Evolutionary conservation across 2,329 filamentous ascomycete genomes (phyloP).

Genomic region (Trichoderma lentiforme): DNA sequence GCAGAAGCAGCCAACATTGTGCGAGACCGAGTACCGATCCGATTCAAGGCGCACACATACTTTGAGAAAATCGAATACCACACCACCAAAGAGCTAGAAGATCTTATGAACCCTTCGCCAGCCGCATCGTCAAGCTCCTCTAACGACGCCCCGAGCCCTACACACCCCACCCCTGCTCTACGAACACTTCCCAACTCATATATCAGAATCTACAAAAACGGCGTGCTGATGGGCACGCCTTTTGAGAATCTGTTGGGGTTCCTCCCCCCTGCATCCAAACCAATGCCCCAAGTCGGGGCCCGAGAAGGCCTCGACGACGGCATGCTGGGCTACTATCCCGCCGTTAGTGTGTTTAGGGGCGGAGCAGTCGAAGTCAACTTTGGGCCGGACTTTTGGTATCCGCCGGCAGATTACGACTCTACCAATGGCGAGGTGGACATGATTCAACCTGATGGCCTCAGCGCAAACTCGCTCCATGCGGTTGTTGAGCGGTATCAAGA

Average conservation of each 20-base stretch:
- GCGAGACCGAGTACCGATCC: slow-evolving; percentile 89
- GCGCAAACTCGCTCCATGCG: slow-evolving; percentile 46
- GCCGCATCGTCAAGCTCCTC: slow-evolving; percentile 43
- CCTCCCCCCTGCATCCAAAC: slow-evolving; percentile 81
- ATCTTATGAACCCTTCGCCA: slow-evolving; percentile 69
- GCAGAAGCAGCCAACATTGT: slow-evolving; percentile 76
- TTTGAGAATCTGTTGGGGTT: slow-evolving; percentile 89
- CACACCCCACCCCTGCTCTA: slow-evolving; percentile 69
- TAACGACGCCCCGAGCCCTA: slow-evolving; percentile 63
- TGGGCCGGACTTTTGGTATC: slow-evolving; percentile 88
- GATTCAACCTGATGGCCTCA: slow-evolving; percentile 27
- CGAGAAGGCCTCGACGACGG: slow-evolving; percentile 90
- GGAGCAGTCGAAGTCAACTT: slow-evolving; percentile 93
- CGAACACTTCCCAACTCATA: slow-evolving; percentile 82
- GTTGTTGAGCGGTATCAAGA: slow-evolving; percentile 81
- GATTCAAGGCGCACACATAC: slow-evolving; percentile 89
- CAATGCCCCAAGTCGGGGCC: slow-evolving; percentile 67
- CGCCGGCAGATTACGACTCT: slow-evolving; percentile 60
- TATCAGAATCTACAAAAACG: slow-evolving; percentile 93
- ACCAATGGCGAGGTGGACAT: slow-evolving; percentile 48
- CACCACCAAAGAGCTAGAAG: slow-evolving; percentile 81
- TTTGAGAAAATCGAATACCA: slow-evolving; percentile 93
- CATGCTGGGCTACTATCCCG: slow-evolving; percentile 92
- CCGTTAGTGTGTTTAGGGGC: slow-evolving; percentile 86
- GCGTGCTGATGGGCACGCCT: slow-evolving; percentile 76